Evolutionary conservation across 2,329 filamentous ascomycete genomes (phyloP).

Genomic region (Pestalotiopsis sp.): DNA sequence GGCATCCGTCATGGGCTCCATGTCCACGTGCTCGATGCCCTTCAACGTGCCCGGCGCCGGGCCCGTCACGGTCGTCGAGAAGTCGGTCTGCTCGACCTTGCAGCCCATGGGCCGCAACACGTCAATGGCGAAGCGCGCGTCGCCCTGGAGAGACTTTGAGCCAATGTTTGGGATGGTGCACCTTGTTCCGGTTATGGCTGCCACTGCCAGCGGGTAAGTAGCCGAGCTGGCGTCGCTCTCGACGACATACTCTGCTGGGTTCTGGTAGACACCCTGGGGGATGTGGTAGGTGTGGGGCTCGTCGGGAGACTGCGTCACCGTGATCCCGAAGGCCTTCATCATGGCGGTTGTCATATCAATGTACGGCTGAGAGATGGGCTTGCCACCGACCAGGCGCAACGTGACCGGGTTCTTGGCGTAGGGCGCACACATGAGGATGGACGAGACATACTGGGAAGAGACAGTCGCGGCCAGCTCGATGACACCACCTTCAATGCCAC

Average conservation of each 20-base stretch:
- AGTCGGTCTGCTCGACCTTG: constrained; percentile 78
- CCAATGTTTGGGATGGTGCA: constrained; percentile 98
- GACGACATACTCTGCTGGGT: constrained; percentile 83
- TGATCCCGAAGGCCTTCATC: constrained; percentile 91
- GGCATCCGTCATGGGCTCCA: constrained; percentile 99
- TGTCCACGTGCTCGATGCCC: constrained; percentile 82
- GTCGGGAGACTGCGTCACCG: constrained; percentile 73
- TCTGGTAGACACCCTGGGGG: constrained; percentile 79
- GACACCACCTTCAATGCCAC: constrained; percentile 80
- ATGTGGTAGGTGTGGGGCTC: constrained; percentile 94
- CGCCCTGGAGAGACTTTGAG: constrained; percentile 86
- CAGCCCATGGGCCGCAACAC: constrained; percentile 94
- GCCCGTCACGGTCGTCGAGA: constrained; percentile 90
- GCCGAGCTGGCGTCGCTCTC: constrained; percentile 98
- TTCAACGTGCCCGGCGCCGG: constrained; percentile 74
- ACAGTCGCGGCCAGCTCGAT: constrained; percentile 94
- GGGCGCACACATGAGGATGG: constrained; percentile 92
- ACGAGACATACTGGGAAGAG: constrained; percentile 98
- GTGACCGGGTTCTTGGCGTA: constrained; percentile 96
- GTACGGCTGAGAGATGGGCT: constrained; percentile 94
- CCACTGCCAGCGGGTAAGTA: constrained; percentile 91
- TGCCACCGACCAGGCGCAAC: constrained; percentile 87
- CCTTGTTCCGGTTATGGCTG: constrained; percentile 92
- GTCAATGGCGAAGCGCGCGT: constrained; percentile 90
- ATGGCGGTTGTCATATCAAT: constrained; percentile 99